Evolutionary conservation across 2,329 filamentous ascomycete genomes (phyloP).

Genomic region (Aureobasidium sp.): DNA sequence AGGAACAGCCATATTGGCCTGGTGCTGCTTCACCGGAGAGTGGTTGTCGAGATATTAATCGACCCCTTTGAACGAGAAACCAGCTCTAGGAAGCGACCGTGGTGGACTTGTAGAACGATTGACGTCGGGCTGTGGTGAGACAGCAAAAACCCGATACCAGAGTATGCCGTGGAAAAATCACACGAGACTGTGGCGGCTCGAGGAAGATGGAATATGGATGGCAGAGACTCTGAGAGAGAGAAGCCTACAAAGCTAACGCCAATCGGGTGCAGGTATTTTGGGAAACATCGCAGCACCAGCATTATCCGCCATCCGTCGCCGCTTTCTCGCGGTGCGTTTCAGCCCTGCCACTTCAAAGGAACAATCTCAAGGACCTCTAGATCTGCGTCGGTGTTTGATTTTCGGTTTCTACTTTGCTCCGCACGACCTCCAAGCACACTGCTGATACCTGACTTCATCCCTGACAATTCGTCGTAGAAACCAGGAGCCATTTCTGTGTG

Average conservation of each 20-base stretch:
- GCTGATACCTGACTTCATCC: neutral
- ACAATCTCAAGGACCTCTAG: neutral
- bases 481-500: neutral
- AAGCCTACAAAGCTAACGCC: neutral
- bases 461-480: neutral
- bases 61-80: conserved; percentile 44
- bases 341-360: neutral
- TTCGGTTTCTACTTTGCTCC: neutral
- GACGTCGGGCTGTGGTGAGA: neutral
- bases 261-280: neutral
- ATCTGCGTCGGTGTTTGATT: neutral
- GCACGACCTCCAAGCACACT: neutral
- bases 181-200: conserved; percentile 2
- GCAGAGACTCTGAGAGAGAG: neutral
- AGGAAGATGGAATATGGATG: neutral
- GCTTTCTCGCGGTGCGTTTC: conserved; percentile 2
- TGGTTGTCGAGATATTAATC: conserved; percentile 55
- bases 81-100: neutral
- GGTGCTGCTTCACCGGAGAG: conserved; percentile 20
- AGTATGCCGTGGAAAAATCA: neutral
- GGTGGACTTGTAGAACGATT: neutral
- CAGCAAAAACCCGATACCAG: neutral
- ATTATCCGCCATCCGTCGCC: neutral
- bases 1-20: conserved; percentile 28
- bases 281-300: neutral